These are phyloP conservation scores for Torrubiella hemipterigena DNA, from an alignment of 2,329 filamentous ascomycete species.

Conservation along the genomic window DNA sequence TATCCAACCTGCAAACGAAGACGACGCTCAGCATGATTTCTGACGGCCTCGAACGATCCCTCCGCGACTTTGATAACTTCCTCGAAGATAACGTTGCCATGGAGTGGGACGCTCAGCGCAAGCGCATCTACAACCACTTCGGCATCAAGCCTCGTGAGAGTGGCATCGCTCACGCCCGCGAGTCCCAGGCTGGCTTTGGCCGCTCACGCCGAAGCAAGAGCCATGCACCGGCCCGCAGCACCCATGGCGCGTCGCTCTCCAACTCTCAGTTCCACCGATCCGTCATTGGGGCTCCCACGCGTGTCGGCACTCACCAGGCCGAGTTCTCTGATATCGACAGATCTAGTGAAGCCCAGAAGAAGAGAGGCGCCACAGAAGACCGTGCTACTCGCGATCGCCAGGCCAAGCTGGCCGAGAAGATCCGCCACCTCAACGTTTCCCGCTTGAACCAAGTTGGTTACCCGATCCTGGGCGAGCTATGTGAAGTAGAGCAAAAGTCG, in stretches of 20 bases:
- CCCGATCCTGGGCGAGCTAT: slow-evolving; percentile 65
- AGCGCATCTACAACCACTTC: slow-evolving; percentile 92
- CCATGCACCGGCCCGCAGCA: slow-evolving; percentile 38
- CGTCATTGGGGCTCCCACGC: slow-evolving; percentile 70
- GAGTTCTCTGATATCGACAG: slow-evolving; percentile 60
- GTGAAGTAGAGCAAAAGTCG: slow-evolving; percentile 57
- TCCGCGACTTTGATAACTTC: slow-evolving; percentile 85
- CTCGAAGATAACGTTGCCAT: slow-evolving; percentile 89
- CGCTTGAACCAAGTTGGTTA: slow-evolving; percentile 56
- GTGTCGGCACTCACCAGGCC: slow-evolving; percentile 49
- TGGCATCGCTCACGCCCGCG: slow-evolving; percentile 26
- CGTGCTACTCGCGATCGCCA: slow-evolving; percentile 77
- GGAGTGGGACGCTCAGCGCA: slow-evolving; percentile 91
- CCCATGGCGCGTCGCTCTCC: slow-evolving; percentile 34
- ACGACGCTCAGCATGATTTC: slow-evolving; percentile 85
- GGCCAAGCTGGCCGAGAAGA: slow-evolving; percentile 63
- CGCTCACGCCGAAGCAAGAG: slow-evolving; percentile 41
- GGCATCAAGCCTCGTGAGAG: slow-evolving; percentile 59
- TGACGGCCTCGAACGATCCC: slow-evolving; percentile 79
- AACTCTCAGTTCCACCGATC: slow-evolving; percentile 66
- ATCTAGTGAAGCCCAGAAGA: slow-evolving; percentile 33
- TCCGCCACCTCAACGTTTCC: slow-evolving; percentile 65
- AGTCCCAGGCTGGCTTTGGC: slow-evolving; percentile 46
- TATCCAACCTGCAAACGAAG: slow-evolving; percentile 78
- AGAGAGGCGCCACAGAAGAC: slow-evolving; percentile 48